A percentile compares a stretch with the other conserved stretches of the same genome.
phyloP scores from a whole-genome alignment of 441 rosid genomes.

The Arabidopsis lyrata region DNA sequence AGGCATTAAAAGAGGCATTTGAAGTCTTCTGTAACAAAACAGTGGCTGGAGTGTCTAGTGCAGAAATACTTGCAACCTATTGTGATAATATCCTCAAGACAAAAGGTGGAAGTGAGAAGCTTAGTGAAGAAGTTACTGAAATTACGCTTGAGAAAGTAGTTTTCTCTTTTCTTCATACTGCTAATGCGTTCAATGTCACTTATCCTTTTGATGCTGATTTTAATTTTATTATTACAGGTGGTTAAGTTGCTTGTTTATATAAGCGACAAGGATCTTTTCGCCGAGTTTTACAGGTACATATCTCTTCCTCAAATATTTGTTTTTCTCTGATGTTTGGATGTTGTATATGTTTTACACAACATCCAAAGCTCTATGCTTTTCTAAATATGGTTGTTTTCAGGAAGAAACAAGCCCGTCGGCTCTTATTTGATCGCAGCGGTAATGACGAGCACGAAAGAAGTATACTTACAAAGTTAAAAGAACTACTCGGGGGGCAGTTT shows the following conservation, averaged over 20 bases:
- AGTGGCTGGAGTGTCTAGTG: slow-evolving; percentile 86
- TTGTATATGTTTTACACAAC: too few species aligned
- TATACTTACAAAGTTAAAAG: slow-evolving; percentile 81
- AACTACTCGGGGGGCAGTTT: slow-evolving; percentile 82
- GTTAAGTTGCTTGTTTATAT: slow-evolving; percentile 55
- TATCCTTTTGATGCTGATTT: slow-evolving; percentile 22
- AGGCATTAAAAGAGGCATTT: slow-evolving; percentile 96
- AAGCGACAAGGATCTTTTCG: slow-evolving; percentile 87
- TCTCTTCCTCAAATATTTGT: neutral
- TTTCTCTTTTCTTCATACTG: neutral
- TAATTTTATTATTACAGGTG: slow-evolving; percentile 36
- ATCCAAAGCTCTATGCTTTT: neutral
- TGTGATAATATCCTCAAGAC: slow-evolving; percentile 90
- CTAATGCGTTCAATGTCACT: neutral
- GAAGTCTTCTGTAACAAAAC: slow-evolving; percentile 88
- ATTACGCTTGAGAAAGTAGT: slow-evolving; percentile 85
- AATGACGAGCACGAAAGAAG: slow-evolving; percentile 79
- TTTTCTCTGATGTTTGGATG: too few species aligned
- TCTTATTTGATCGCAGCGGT: slow-evolving; percentile 83
- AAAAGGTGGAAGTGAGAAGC: slow-evolving; percentile 80
- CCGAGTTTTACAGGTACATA: slow-evolving; percentile 73
- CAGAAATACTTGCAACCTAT: slow-evolving; percentile 86
- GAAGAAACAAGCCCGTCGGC: slow-evolving; percentile 87
- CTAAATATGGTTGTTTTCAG: slow-evolving; percentile 27
- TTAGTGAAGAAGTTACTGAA: slow-evolving; percentile 89